Evolutionary conservation across 2,329 filamentous ascomycete genomes (phyloP), one percentile per base, ranked within the genome.

Genomic region (Colletotrichum sublineola): DNA sequence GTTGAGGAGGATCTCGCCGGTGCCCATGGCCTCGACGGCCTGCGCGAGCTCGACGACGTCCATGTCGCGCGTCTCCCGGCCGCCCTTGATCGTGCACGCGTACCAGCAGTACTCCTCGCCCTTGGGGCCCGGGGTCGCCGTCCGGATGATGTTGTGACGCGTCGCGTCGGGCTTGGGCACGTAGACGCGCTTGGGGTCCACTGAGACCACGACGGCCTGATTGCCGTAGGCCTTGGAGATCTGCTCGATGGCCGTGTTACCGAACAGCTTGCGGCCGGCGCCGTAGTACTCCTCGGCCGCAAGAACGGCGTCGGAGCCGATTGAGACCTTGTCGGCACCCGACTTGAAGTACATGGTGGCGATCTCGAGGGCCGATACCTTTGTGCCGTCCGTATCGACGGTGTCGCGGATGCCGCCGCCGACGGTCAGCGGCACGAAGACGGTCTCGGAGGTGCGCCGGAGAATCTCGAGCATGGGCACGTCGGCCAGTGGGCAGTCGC

Each of bases 321-420:
- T 97, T 63, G 94, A 97, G 68, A 99, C 95, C 84, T 99, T 99
- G 85, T 99, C 96, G 36, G 96, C 96, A 73, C 96, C 96, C 55
- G 92, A 95, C 82, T 96, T 93, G 89, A 99, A 99, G 87, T 99
- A 99, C 89, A 98, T 92, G 58, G 92, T 96, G 29, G 96, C 96
- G 74, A 99, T 94, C 77, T 98, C 93, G 18, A 98, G 90, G 0
- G 96, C 96, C 2, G 94, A 92, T n/a, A 97, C 91, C 73, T 91
- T 90, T 60, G 91, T 94, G 55, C 94, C 94, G 82, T 97, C 95
- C 0, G 92, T 92, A 82, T 99, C 96, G 68, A 95, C 89, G 0
- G 95, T 96, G 82, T 98, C 96, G 77, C 94, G 91, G 80, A 99
- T 98, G 38, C 97, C 96, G 75, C 96, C 97, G 67, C 97, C 96